These are phyloP conservation scores for Mallotus repandus DNA, from an alignment of 441 rosid species.

Conservation along the genomic window DNA sequence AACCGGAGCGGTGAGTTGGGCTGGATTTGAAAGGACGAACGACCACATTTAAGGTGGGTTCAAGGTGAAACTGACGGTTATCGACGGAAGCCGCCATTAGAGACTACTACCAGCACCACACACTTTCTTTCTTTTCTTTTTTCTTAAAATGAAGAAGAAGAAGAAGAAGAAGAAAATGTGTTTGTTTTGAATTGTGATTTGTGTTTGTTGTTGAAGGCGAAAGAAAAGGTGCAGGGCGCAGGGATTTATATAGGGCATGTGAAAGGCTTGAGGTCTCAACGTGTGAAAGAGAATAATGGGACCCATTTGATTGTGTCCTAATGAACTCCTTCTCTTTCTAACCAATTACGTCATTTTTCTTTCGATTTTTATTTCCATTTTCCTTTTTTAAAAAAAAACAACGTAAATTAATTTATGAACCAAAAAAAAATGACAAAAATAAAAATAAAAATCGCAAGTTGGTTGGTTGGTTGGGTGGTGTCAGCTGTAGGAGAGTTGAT, in stretches of 20 bases:
- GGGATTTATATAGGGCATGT: conserved; percentile 30
- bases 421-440: neutral
- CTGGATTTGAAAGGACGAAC: conserved; percentile 46
- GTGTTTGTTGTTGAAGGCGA: conserved; percentile 4
- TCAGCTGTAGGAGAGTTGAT: neutral
- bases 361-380: too few relatives aligned
- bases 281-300: conserved; percentile 10
- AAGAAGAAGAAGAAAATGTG: neutral
- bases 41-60: conserved; percentile 48
- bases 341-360: conserved; percentile 7
- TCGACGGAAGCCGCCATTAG: conserved; percentile 83
- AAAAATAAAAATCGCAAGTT: conserved; percentile 11
- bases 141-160: neutral
- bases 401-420: too few relatives aligned
- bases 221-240: neutral
- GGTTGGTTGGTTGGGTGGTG: neutral
- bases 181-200: neutral
- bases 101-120: neutral
- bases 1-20: conserved; percentile 29
- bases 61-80: conserved; percentile 65
- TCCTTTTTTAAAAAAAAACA: too few relatives aligned
- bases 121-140: neutral
- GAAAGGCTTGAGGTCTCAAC: conserved; percentile 6
- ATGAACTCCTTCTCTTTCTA: neutral
- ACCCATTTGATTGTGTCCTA: conserved; percentile 8